These are phyloP conservation scores for Lasiosphaeria miniovina DNA, from an alignment of 495 filamentous ascomycete species.

Conservation along the genomic window DNA sequence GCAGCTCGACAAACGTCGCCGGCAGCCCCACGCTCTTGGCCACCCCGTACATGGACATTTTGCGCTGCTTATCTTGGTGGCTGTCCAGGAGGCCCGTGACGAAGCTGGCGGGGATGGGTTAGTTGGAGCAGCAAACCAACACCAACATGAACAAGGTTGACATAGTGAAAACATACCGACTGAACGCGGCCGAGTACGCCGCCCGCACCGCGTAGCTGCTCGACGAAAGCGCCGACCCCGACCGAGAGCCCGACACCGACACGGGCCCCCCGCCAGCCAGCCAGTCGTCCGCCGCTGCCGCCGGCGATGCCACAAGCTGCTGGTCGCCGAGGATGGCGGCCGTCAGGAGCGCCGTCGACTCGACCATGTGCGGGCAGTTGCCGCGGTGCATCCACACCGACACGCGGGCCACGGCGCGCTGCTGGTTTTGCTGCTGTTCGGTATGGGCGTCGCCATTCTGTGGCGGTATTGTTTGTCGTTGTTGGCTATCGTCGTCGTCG, in stretches of 20 bases:
- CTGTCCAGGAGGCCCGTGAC: constrained; percentile 85
- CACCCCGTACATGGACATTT: constrained; percentile 78
- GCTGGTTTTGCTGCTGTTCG: constrained; percentile 11
- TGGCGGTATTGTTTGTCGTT: not conserved
- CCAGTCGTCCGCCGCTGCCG: constrained; percentile 14
- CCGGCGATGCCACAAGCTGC: constrained; percentile 10
- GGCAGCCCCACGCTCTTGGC: constrained; percentile 75
- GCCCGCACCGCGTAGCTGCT: constrained; percentile 41
- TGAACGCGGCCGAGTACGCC: constrained; percentile 48
- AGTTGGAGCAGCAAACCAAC: too few species aligned
- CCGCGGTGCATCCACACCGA: constrained; percentile 63
- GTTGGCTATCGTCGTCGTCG: not conserved
- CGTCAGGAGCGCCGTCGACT: constrained; percentile 74
- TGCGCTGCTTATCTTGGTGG: constrained; percentile 63
- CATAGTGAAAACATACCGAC: constrained; percentile 35
- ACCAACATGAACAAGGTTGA: not conserved
- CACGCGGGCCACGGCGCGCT: constrained; percentile 44
- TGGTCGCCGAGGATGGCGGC: constrained; percentile 68
- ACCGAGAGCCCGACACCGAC: too few species aligned
- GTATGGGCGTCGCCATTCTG: not conserved
- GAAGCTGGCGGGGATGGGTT: constrained; percentile 53
- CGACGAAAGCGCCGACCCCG: constrained; percentile 9
- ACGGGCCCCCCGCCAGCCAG: not conserved
- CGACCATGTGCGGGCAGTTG: constrained; percentile 75
- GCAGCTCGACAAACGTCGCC: constrained; percentile 80